These are phyloP conservation scores for Pisolithus orientalis DNA, from an alignment of 768 basidiomycete species.

Conservation along the genomic window DNA sequence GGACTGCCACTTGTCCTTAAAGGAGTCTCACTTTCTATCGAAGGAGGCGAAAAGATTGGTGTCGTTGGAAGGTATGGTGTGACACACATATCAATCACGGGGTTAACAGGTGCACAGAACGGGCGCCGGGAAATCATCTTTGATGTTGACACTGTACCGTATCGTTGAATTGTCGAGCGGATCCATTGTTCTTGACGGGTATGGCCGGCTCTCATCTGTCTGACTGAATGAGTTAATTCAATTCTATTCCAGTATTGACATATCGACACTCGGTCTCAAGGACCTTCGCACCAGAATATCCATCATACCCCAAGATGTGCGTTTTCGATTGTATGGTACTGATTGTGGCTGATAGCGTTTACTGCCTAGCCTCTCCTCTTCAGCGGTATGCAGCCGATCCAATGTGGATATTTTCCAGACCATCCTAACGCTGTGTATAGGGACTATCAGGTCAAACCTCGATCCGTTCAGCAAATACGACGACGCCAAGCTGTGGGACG, in stretches of 20 bases:
- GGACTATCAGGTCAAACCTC: constrained; percentile 52
- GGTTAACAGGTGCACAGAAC: constrained; percentile 19
- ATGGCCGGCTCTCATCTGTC: constrained; percentile 12
- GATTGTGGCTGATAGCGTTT: neutral
- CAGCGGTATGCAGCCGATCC: constrained; percentile 38
- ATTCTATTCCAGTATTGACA: constrained; percentile 44
- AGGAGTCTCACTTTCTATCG: constrained; percentile 50
- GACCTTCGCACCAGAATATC: constrained; percentile 54
- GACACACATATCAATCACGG: neutral
- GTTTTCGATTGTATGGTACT: constrained; percentile 8
- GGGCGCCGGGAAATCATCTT: constrained; percentile 56
- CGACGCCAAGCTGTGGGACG: constrained; percentile 64
- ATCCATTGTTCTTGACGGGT: constrained; percentile 60
- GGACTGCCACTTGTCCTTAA: constrained; percentile 70
- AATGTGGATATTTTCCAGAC: constrained; percentile 28
- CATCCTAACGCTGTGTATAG: constrained; percentile 31
- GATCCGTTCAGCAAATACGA: constrained; percentile 58
- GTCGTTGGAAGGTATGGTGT: constrained; percentile 51
- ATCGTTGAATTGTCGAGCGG: constrained; percentile 63
- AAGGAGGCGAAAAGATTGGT: constrained; percentile 69
- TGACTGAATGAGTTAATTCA: neutral
- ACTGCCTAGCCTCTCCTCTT: constrained; percentile 46
- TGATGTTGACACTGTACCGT: constrained; percentile 61
- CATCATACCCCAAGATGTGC: constrained; percentile 65
- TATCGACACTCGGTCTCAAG: constrained; percentile 59